phyloP scores from a whole-genome alignment of 2,329 filamentous ascomycete species.

The Colletotrichum tropicicola region DNA sequence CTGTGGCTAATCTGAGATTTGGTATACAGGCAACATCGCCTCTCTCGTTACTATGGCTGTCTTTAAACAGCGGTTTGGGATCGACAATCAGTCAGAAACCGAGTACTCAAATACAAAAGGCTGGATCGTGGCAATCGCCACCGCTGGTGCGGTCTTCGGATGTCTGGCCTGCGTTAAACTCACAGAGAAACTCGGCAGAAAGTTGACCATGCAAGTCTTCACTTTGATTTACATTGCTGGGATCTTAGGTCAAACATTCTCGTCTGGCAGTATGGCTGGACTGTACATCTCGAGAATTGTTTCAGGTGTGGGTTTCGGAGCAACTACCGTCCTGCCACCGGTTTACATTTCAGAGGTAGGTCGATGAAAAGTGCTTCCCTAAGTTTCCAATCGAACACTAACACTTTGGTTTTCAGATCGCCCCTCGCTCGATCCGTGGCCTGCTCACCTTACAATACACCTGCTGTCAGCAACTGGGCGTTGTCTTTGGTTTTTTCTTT shows the following conservation, averaged over 20 bases:
- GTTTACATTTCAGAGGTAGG: slow-evolving; percentile 39
- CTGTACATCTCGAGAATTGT: slow-evolving; percentile 38
- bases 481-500: slow-evolving; percentile 44
- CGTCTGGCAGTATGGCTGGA: slow-evolving; percentile 35
- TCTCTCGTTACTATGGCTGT: slow-evolving; percentile 38
- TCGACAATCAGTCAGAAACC: slow-evolving; percentile 34
- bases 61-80: slow-evolving; percentile 37
- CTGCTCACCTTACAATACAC: slow-evolving; percentile 43
- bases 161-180: slow-evolving; percentile 38
- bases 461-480: slow-evolving; percentile 42
- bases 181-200: slow-evolving; percentile 35
- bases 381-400: not conserved
- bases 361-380: not conserved
- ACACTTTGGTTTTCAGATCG: slow-evolving; percentile 28
- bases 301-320: slow-evolving; percentile 36
- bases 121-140: slow-evolving; percentile 42
- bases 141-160: slow-evolving; percentile 39
- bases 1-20: not conserved
- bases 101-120: slow-evolving; percentile 40
- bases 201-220: slow-evolving; percentile 35
- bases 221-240: slow-evolving; percentile 48
- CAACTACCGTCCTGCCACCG: slow-evolving; percentile 37
- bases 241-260: slow-evolving; percentile 40
- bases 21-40: slow-evolving; percentile 38
- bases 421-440: slow-evolving; percentile 39